Evolutionary conservation across 192 early-diverging fungal genomes (phyloP), one percentile per base, ranked within the genome.

Genomic region (Backusella sp.): DNA sequence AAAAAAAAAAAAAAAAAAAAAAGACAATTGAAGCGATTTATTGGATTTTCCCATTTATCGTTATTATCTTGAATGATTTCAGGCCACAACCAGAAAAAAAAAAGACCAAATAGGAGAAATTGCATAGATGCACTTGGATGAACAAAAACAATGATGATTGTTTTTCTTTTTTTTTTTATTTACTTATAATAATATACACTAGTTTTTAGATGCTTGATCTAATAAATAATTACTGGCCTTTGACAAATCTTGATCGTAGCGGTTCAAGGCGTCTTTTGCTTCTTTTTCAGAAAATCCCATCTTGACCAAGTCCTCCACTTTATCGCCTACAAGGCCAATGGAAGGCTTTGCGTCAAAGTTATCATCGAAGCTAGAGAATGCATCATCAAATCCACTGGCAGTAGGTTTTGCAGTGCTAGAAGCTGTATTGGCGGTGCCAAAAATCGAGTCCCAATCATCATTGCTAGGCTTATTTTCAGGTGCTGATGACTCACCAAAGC

Each of bases 221-320:
- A 93, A 82, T 59, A 93, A 82, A 75, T 90, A 91, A 78, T 93
- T 93, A 71, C 88, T 88, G 1, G 92, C 92, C 80, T 90, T 91
- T 72, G 87, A 84, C 23, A 89, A 79, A 76, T 93, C 91, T 71
- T 92, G 87, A 66, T 93, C 90, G 65, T 88, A 91, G 83, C 87
- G 88, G 49, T 91, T 88, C 52, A 93, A 80, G 1, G 92, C 92
- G 11, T 89, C 87, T 34, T 88, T 84, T 6, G 91, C 91, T 78
- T 92, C 90, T 14, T 88, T 83, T n/a, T 84, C 84, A 15, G 88
- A 85, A 76, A 93, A 93, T 4, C 92, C 92, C 89, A 93, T 92
- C 65, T 85, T 88, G 28, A 87, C 78, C 23, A 92, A 78, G 2
- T 84, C 83, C 8, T 86, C 77, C 49, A 90, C 83, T 76, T 74